Base-by-base conservation (phyloP, 441 rosid genomes). In the Populus tomentosa region DNA sequence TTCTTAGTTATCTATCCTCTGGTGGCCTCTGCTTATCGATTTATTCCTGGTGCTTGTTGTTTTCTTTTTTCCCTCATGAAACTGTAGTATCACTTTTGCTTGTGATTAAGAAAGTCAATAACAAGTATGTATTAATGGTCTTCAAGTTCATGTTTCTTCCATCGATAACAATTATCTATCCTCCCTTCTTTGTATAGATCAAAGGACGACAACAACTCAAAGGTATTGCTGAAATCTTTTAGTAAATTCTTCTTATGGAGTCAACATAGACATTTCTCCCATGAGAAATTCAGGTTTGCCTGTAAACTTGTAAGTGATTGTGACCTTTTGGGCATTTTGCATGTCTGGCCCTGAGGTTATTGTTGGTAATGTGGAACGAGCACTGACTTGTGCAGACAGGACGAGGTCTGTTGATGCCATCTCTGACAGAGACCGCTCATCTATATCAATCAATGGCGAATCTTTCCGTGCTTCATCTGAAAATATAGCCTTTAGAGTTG, bases 331-430 rank as follows among this genome's bases (percentile, higher is more conserved):
- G 86, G 84, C 85, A 85, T 88, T 90, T 82, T 95, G 97, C 97
- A 96, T 95, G 99, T 90, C 98, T 91, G 87, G 86, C 80, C 88
- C 84, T 59, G 89, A 81, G 92, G 90, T 89, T 84, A 81, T 70
- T 76, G 81, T 70, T 80, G 89, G 81, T 79, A 75, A 73, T 70
- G 79, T 81, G 68, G 91, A 85, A 84, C 84, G 89, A 81, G 80
- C 80, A 75, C 87, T 80, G 76, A 77, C 87, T 83, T 77, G 24
- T 74, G 81, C 90, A 30, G 97, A 94, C 81, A 89, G 99, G 86
- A 91, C 97, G 67, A 83, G 82, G 84, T 94, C 98, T 79, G 93
- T 90, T 63, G 90, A 88, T 82, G 79, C 81, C 53, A 80, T 85
- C 40, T 56, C 86, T 36, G 89, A 85, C 40, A 86, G 78, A 82